Base-by-base conservation (phyloP, 2,329 filamentous ascomycete genomes). In the Arthrobotrys megalospora region DNA sequence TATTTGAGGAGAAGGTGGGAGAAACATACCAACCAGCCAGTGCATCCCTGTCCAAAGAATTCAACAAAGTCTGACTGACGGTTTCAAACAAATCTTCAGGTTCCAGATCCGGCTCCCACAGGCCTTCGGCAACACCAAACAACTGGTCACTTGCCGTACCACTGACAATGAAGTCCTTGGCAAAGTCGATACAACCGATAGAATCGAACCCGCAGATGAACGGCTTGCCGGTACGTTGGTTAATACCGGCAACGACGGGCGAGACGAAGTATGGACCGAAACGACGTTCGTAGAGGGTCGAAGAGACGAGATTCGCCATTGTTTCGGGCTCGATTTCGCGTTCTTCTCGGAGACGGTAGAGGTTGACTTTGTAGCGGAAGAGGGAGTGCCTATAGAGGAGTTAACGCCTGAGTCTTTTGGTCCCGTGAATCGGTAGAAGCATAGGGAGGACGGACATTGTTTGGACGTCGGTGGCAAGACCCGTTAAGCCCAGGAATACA, bases 351-450 rank as follows among this genome's bases (percentile, higher is more conserved):
- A 99, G 90, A 81, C 96, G 93, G 90, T 99, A 99, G 93, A 99
- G 96, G 90, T 99, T 99, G 85, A 97, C 93, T 89, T 99, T 99
- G 91, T 97, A 98, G 84, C 96, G 94, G 90, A 99, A 97, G 82
- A 98, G 91, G 86, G 99, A 81, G n/a, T 80, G 75, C 66, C 81
- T 81, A 50, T n/a, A 36, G 2, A 45, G 11, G 16, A 32, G 41
- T 45, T 41, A n/a, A 38, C 14, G 52, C 32, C 10, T 21, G 28
- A 7, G 52, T 16, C 10, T 16, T 24, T 62, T 6, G 34, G 28
- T 14, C 19, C 47, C 28, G 24, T 8, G 28, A 36, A 14, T 38
- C n/a, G 28, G 12, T 7, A 45, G n/a, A 21, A 12, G 45, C 7
- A 10, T 24, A 1, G 41, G 12, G 55, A 14, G 10, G 12, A 69